These are phyloP conservation scores for Iodosphaeria phyllophila DNA, from an alignment of 2,329 filamentous ascomycete genomes.

Conservation along the genomic window DNA sequence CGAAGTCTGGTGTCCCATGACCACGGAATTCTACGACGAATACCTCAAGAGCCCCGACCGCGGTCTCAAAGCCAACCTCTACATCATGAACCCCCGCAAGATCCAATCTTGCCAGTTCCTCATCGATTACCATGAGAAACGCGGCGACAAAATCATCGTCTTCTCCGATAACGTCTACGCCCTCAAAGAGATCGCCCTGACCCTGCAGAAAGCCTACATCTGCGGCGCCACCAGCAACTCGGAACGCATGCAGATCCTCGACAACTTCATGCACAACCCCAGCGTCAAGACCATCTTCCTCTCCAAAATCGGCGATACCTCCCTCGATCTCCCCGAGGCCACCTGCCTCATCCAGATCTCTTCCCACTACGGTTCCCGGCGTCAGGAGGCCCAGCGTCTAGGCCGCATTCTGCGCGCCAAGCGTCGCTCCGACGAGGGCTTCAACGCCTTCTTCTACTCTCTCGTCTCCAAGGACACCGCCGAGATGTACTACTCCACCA, in stretches of 20 bases:
- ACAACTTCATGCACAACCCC: slow-evolving; percentile 90
- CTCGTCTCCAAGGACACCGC: slow-evolving; percentile 93
- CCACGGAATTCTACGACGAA: slow-evolving; percentile 91
- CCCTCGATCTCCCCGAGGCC: slow-evolving; percentile 89
- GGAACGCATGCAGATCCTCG: slow-evolving; percentile 72
- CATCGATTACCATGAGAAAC: slow-evolving; percentile 91
- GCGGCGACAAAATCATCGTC: slow-evolving; percentile 95
- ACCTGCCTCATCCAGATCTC: slow-evolving; percentile 96
- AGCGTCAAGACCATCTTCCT: slow-evolving; percentile 84
- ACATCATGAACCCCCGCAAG: slow-evolving; percentile 95
- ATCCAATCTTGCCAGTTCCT: slow-evolving; percentile 95
- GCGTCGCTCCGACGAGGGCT: slow-evolving; percentile 88
- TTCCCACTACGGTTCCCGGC: slow-evolving; percentile 88
- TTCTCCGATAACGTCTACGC: slow-evolving; percentile 97
- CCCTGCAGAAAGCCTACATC: slow-evolving; percentile 75
- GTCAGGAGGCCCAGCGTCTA: slow-evolving; percentile 87
- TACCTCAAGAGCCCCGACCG: slow-evolving; percentile 42
- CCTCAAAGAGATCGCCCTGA: slow-evolving; percentile 66
- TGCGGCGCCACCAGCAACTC: slow-evolving; percentile 74
- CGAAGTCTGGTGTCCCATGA: slow-evolving; percentile 99
- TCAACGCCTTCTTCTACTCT: slow-evolving; percentile 98
- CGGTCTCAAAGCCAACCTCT: slow-evolving; percentile 33
- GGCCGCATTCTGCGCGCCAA: slow-evolving; percentile 91
- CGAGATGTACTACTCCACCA: slow-evolving; percentile 96
- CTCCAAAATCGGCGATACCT: slow-evolving; percentile 95